These are phyloP conservation scores for Ustilago hordei DNA, from an alignment of 1,284 basidiomycete species.

Conservation along the genomic window DNA sequence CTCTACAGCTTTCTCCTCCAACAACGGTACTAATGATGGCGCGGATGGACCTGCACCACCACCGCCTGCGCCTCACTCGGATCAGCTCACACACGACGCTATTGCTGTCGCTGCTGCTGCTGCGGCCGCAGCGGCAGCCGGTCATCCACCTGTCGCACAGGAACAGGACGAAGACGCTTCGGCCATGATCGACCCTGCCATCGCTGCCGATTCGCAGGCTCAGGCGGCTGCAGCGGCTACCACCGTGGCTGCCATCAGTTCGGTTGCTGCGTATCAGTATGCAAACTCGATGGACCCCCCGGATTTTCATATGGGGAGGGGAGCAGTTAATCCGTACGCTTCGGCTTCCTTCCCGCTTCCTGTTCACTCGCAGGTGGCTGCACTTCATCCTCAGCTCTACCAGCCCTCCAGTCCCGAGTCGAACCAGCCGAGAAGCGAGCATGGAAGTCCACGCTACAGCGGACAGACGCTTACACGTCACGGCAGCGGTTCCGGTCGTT, in stretches of 20 bases:
- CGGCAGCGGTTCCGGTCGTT: conserved; percentile 49
- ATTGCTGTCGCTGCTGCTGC: conserved; percentile 42
- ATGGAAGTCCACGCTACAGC: conserved; percentile 56
- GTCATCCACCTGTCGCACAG: conserved; percentile 19
- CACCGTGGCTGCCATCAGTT: conserved; percentile 52
- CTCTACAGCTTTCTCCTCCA: conserved; percentile 3
- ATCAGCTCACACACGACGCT: conserved; percentile 41
- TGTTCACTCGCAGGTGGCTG: conserved; percentile 55
- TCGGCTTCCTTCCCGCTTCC: conserved; percentile 54
- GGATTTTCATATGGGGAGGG: conserved; percentile 59
- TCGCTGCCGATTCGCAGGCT: conserved; percentile 51
- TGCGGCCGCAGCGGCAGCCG: conserved; percentile 37
- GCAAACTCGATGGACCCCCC: conserved; percentile 51
- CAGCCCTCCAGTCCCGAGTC: conserved; percentile 61
- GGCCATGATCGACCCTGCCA: conserved; percentile 52
- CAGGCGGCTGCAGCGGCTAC: conserved; percentile 47
- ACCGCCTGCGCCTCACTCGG: conserved; percentile 44
- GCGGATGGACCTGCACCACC: conserved; percentile 34
- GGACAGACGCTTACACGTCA: conserved; percentile 46
- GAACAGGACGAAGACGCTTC: conserved; percentile 36
- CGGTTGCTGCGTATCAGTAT: conserved; percentile 49
- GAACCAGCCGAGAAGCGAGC: conserved; percentile 57
- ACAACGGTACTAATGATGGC: background rate
- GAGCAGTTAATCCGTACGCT: conserved; percentile 57
- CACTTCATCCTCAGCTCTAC: conserved; percentile 47